Conservation (phyloP, 768 basidiomycete genomes). For the Rubroboletus satanas region DNA sequence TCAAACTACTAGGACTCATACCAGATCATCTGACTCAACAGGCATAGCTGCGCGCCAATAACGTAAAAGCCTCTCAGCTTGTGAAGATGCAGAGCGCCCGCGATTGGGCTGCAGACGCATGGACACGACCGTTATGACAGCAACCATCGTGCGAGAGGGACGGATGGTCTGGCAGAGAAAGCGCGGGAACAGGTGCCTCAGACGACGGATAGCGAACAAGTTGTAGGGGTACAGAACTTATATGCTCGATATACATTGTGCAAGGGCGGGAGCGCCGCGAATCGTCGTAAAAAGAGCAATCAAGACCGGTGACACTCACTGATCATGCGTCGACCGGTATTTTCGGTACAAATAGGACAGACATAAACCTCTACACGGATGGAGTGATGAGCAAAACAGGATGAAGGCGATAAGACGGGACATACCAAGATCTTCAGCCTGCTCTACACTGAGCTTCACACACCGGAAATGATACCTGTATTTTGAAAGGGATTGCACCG, state of each 20-base stretch:
- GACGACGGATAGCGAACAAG: slow-evolving; percentile 33
- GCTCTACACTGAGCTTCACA: slow-evolving; percentile 54
- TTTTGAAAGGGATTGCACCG: background rate
- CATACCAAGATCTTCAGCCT: slow-evolving; percentile 80
- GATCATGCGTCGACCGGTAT: slow-evolving; percentile 61
- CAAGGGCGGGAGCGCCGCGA: slow-evolving; percentile 22
- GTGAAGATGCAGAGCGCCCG: slow-evolving; percentile 27
- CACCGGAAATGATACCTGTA: slow-evolving; percentile 86
- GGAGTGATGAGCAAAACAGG: slow-evolving; percentile 12
- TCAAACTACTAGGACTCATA: slow-evolving; percentile 32
- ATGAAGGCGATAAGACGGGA: slow-evolving; percentile 16
- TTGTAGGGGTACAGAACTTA: slow-evolving; percentile 35
- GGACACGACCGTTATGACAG: slow-evolving; percentile 32
- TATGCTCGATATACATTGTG: slow-evolving; percentile 37
- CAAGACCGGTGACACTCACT: slow-evolving; percentile 63
- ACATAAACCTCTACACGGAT: slow-evolving; percentile 52
- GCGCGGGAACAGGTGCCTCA: slow-evolving; percentile 30
- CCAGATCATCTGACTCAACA: slow-evolving; percentile 37
- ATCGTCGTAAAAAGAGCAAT: slow-evolving; percentile 28
- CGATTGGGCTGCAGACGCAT: slow-evolving; percentile 24
- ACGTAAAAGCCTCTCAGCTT: slow-evolving; percentile 34
- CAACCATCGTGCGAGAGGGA: slow-evolving; percentile 28
- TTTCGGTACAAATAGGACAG: slow-evolving; percentile 52
- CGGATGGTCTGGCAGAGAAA: slow-evolving; percentile 33
- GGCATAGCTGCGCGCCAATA: slow-evolving; percentile 33